These are phyloP conservation scores for Oidium heveae DNA, from an alignment of 2,329 filamentous ascomycete species.

Conservation along the genomic window DNA sequence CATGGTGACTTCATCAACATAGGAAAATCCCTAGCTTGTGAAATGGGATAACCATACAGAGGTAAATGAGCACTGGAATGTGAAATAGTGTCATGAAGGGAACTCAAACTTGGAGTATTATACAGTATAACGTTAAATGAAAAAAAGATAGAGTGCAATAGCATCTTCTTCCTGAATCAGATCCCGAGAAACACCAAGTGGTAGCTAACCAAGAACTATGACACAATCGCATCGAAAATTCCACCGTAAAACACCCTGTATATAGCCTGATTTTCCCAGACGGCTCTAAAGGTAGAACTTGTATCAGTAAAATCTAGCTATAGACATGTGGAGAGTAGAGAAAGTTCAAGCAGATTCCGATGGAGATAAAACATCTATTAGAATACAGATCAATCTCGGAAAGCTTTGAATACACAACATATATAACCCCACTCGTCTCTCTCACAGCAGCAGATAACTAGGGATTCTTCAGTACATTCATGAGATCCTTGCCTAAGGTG, in stretches of 20 bases:
- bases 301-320: not conserved
- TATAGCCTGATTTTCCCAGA: not conserved
- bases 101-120: not conserved
- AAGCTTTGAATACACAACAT: not conserved
- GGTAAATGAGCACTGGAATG: not conserved
- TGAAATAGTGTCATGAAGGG: not conserved
- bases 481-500: not conserved
- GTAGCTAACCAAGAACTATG: not conserved
- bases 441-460: not conserved
- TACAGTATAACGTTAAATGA: constrained; percentile 1
- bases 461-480: not conserved
- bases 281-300: no score
- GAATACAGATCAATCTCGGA: not conserved
- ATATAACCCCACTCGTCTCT: not conserved
- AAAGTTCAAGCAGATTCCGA: not conserved
- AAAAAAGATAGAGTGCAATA: not conserved
- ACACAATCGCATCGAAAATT: not conserved
- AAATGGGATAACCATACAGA: not conserved
- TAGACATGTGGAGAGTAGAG: not conserved
- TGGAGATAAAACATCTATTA: not conserved
- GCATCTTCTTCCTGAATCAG: not conserved
- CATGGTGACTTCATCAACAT: not conserved
- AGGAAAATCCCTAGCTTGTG: not conserved
- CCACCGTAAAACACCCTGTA: not conserved
- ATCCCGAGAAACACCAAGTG: not conserved